Base-by-base conservation (phyloP, 2,329 filamentous ascomycete species). In the Allantophomopsis cytisporea region DNA sequence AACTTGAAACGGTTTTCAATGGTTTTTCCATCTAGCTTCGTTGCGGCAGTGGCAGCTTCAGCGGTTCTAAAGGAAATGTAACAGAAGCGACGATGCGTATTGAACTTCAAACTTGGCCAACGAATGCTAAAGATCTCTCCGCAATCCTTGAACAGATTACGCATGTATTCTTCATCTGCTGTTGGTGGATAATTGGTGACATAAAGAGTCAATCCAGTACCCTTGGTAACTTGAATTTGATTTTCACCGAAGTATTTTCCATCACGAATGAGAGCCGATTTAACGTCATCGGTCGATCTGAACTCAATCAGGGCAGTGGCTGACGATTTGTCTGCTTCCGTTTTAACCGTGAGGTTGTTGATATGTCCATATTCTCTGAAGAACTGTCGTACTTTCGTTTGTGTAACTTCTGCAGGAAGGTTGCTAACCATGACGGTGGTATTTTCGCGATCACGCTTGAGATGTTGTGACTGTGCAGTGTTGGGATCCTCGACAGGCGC, bases 301-400 rank as follows among this genome's bases (percentile, higher is more conserved):
- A 96, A 95, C 57, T 98, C 91, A 37, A 98, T 76, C 35, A 91
- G 65, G 2, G 86, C 86, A 4, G 78, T 78, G 12, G 76, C 63
- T 2, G 76, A 74, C 35, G 71, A 61, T n/a, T 64, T 65, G 36
- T 76, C 68, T 2, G 69, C 59, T 34, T 85, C 78, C 28, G 65
- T 65, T 23, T 83, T 65, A 38, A 89, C 64, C 35, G 76, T 80
- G 23, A 95, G 64, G 45, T 79, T 80, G 50, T 86, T 84, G 54
- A 95, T 82, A 32, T 77, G 79, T 11, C 91, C 91, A 50, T 88
- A 93, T 45, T 88, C 85, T 53, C 81, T 80, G 63, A 98, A 96
- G 57, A 94, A 96, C 56, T 94, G 83, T 41, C 82, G 76, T 12
- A 96, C 62, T 50, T 80, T 81, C 11, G 74, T 79, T 51, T 85